Evolutionary conservation across 768 basidiomycete genomes (phyloP), one percentile per base, ranked within the genome.

Genomic region (Rhodosporidiobolus sp.): DNA sequence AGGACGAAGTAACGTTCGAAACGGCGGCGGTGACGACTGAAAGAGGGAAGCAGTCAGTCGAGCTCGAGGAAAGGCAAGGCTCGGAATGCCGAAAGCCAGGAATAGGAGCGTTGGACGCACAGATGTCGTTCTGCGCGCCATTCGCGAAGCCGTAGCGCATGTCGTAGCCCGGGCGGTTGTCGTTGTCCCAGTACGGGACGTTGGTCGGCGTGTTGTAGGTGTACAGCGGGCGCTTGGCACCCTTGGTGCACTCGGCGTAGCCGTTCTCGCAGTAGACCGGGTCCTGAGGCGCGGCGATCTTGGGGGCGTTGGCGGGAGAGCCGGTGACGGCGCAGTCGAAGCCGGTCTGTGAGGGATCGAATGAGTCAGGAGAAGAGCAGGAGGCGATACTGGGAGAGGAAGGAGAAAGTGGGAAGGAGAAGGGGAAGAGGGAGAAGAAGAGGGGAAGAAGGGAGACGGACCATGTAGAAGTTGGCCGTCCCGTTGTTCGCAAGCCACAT

Each of bases 141-240:
- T 67, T 35, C 24, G 14, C 22, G 50, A 63, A 72, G 26, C 48
- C 32, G 65, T 65, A 72, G 4, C 19, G 24, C 2, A 11, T 4
- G 20, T 57, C 49, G 50, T 67, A 72, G 2, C 66, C 66, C 6
- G 71, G 61, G 28, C 71, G 50, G 1, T 53, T 32, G 19, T 72
- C 50, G 62, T 67, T 72, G 14, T n/a, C 58, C 22, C 16, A 17
- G 55, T 20, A 50, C 2, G 32, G 45, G 4, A 61, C 52, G 52
- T 62, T 65, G 7, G 49, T 49, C 4, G 65, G 64, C 28, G 50
- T 46, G 24, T 55, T 59, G 53, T 68, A 59, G 4, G 71, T 66
- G 57, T 76, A 76, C 24, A 76, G 62, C 6, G 74, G 74, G 8
- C 74, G 74, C 62, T 76, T 76, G 8, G 74, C 50, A 32, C 74